These are phyloP conservation scores for Eurotiales sp. DNA, from an alignment of 2,329 filamentous ascomycete species.

Conservation along the genomic window DNA sequence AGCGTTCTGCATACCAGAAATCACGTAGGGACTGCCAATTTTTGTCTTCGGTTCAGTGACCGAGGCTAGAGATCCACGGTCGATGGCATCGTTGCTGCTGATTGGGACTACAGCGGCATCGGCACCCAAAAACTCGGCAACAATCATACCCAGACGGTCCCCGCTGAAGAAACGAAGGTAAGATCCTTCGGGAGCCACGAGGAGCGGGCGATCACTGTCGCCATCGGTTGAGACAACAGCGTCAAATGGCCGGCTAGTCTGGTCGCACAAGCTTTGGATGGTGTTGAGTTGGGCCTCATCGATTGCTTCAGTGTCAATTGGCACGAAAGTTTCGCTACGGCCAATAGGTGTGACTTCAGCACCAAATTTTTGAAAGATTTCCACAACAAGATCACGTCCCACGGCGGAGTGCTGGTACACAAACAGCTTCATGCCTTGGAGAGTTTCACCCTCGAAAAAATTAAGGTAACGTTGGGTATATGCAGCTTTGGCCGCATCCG, in stretches of 20 bases:
- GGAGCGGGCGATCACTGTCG: slow-evolving; percentile 31
- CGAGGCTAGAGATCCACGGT: slow-evolving; percentile 24
- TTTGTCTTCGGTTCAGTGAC: slow-evolving; percentile 30
- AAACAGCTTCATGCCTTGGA: slow-evolving; percentile 26
- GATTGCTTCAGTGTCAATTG: slow-evolving; percentile 33
- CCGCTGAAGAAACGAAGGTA: slow-evolving; percentile 32
- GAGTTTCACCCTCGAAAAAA: slow-evolving; percentile 28
- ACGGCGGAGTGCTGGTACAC: slow-evolving; percentile 34
- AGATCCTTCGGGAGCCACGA: slow-evolving; percentile 25
- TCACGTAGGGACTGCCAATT: slow-evolving; percentile 33
- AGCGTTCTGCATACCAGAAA: slow-evolving; percentile 31
- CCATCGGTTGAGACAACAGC: slow-evolving; percentile 32
- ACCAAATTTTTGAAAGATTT: slow-evolving; percentile 28
- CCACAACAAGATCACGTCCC: slow-evolving; percentile 21
- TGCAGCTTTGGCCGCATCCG: slow-evolving; percentile 20
- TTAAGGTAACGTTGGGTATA: slow-evolving; percentile 30
- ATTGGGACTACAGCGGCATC: slow-evolving; percentile 32
- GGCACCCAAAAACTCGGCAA: slow-evolving; percentile 27
- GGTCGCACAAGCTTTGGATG: slow-evolving; percentile 22
- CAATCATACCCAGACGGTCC: slow-evolving; percentile 31
- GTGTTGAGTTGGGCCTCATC: slow-evolving; percentile 30
- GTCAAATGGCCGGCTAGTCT: slow-evolving; percentile 24
- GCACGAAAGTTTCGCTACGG: slow-evolving; percentile 32
- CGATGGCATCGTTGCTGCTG: slow-evolving; percentile 32
- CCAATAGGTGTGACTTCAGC: slow-evolving; percentile 28